Evolutionary conservation across 2,329 filamentous ascomycete genomes (phyloP).

Genomic region (Herpotrichia juniperi): DNA sequence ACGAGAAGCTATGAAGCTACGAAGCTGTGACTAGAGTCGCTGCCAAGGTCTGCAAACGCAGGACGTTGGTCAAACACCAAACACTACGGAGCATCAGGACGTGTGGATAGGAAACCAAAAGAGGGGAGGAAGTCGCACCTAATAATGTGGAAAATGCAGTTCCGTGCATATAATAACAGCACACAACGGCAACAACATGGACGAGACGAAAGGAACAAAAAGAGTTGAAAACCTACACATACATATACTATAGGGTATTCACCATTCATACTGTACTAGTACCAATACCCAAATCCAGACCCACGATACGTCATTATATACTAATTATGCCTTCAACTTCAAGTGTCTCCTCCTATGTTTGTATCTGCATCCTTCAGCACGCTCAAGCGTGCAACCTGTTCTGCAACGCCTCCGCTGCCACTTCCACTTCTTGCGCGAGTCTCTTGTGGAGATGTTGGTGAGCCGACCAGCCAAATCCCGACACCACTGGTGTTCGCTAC

Average conservation of each 20-base stretch:
- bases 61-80: not conserved
- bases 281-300: not conserved
- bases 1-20: not conserved
- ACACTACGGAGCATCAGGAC: not conserved
- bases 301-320: not conserved
- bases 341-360: too few relatives aligned
- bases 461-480: slow-evolving; percentile 28
- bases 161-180: too few relatives aligned
- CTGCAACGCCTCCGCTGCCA: slow-evolving; percentile 32
- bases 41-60: not conserved
- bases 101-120: not conserved
- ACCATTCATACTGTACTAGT: not conserved
- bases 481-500: slow-evolving; percentile 27
- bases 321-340: too few relatives aligned
- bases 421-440: slow-evolving; percentile 27
- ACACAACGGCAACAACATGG: not conserved
- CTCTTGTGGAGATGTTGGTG: slow-evolving; percentile 20
- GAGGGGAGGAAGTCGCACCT: not conserved
- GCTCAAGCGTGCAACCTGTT: slow-evolving; percentile 41
- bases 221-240: slow-evolving; percentile 2
- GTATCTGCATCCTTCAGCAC: slow-evolving; percentile 19
- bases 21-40: not conserved
- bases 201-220: not conserved
- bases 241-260: slow-evolving; percentile 2
- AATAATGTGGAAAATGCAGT: too few relatives aligned